Conservation (phyloP, 192 early-diverging fungal genomes). For the Coemansia sp. region DNA sequence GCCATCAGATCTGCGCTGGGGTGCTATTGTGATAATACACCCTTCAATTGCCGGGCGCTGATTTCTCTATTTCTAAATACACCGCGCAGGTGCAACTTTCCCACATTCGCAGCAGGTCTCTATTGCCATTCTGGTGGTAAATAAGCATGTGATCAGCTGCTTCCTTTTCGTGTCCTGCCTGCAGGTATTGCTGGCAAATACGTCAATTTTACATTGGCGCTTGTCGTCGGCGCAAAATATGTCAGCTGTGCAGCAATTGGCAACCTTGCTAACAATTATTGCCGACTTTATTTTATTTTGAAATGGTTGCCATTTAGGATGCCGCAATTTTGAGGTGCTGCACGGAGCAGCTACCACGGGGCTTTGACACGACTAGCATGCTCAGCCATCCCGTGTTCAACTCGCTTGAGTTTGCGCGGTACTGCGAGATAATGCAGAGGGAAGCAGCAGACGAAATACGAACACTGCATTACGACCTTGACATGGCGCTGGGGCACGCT, state of each 20-base stretch:
- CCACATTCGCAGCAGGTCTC: neutral
- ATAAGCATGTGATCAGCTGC: neutral
- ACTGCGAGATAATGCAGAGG: constrained; percentile 32
- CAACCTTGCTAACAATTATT: neutral
- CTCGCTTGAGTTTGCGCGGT: constrained; percentile 34
- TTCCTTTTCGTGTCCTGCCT: neutral
- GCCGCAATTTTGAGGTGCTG: constrained; percentile 45
- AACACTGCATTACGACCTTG: constrained; percentile 29
- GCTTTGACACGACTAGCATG: constrained; percentile 15
- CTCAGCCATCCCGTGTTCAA: constrained; percentile 39
- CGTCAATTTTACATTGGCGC: neutral
- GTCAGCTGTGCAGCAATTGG: neutral
- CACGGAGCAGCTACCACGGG: constrained; percentile 15
- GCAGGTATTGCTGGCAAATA: neutral
- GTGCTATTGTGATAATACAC: neutral
- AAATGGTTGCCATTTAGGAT: constrained; percentile 33
- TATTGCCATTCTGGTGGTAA: too few species aligned
- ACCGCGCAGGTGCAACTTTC: neutral
- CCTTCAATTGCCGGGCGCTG: neutral
- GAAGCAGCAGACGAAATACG: constrained; percentile 43
- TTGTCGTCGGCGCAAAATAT: too few species aligned
- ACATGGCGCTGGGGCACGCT: constrained; percentile 8
- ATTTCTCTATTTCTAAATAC: constrained; percentile 1
- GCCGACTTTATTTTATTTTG: neutral
- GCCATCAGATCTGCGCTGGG: neutral